Evolutionary conservation across 1,139 yeast species (phyloP).

Genomic region (Scheffersomyces stambukii): DNA sequence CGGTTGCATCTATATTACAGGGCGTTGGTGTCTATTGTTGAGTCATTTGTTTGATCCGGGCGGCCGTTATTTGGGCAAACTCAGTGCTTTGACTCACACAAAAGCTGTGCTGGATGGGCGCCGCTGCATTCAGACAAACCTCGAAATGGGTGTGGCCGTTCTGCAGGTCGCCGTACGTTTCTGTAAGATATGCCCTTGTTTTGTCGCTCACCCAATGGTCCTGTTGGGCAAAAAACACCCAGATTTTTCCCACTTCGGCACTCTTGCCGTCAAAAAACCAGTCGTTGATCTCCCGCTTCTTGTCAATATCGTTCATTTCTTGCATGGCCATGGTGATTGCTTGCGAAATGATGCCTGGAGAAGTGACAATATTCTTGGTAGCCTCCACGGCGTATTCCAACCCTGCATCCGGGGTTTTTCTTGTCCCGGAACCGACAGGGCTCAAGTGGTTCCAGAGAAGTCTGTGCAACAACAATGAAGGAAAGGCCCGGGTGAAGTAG

Average conservation of each 20-base stretch:
- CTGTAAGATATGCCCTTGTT: slow-evolving; percentile 40
- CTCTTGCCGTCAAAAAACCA: slow-evolving; percentile 41
- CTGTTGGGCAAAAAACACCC: slow-evolving; percentile 52
- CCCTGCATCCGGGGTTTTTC: too few species aligned
- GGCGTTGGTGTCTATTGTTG: too few species aligned
- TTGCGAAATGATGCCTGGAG: slow-evolving; percentile 44
- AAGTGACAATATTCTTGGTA: slow-evolving; percentile 36
- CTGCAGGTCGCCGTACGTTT: slow-evolving; percentile 27
- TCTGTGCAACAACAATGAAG: slow-evolving; percentile 11
- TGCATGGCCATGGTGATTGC: slow-evolving; percentile 53
- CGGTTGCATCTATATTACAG: too few species aligned
- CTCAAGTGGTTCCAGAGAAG: slow-evolving; percentile 5
- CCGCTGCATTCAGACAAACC: slow-evolving; percentile 21
- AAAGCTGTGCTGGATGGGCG: slow-evolving; percentile 50
- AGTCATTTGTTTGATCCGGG: slow-evolving; percentile 8
- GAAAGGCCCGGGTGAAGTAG: slow-evolving; percentile 16
- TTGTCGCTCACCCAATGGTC: slow-evolving; percentile 62
- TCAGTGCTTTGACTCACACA: slow-evolving; percentile 52
- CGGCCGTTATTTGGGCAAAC: slow-evolving; percentile 42
- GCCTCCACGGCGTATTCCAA: slow-evolving; percentile 40
- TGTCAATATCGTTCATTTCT: slow-evolving; percentile 48
- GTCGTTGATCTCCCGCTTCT: slow-evolving; percentile 39
- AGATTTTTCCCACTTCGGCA: slow-evolving; percentile 22
- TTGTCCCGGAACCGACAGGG: slow-evolving; percentile 3
- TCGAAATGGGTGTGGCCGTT: slow-evolving; percentile 30